Percentiles rank a stretch among this genome's conserved stretches.
Conservation (phyloP, 768 basidiomycete species). For the Mycena chlorophos region DNA sequence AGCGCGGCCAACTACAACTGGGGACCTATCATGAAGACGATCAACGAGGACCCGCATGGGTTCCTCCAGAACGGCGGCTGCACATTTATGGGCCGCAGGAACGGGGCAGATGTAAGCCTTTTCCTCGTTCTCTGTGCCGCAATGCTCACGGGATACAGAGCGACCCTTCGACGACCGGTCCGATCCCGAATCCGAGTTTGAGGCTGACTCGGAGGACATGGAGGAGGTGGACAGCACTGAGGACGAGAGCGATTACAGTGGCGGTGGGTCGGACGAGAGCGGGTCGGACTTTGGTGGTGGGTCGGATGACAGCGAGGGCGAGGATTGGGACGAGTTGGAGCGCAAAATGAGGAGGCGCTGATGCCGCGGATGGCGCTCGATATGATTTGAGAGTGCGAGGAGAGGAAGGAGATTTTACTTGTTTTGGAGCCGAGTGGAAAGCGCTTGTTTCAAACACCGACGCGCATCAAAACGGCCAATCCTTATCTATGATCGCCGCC, state of each 20-base stretch:
- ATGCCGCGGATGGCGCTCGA: too few relatives aligned
- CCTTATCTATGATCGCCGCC: too few relatives aligned
- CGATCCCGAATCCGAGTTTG: slow-evolving; percentile 50
- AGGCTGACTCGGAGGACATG: slow-evolving; percentile 54
- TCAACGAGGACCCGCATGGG: slow-evolving; percentile 92
- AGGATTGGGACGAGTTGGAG: slow-evolving; percentile 97
- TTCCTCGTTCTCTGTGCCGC: neutral
- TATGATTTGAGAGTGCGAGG: too few relatives aligned
- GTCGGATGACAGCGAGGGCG: slow-evolving; percentile 65
- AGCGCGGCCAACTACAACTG: slow-evolving; percentile 97
- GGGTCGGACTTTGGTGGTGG: slow-evolving; percentile 61
- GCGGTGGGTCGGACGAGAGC: slow-evolving; percentile 62
- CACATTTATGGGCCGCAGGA: slow-evolving; percentile 79
- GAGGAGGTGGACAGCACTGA: slow-evolving; percentile 55
- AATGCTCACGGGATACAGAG: slow-evolving; percentile 31
- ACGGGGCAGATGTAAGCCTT: slow-evolving; percentile 68
- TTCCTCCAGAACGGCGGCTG: slow-evolving; percentile 97
- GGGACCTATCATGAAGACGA: slow-evolving; percentile 98
- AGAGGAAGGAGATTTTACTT: too few relatives aligned
- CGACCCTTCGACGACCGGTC: slow-evolving; percentile 42
- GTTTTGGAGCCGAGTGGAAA: too few relatives aligned
- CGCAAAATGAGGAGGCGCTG: too few relatives aligned
- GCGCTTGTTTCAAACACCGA: too few relatives aligned
- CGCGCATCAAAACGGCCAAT: too few relatives aligned
- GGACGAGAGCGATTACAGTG: slow-evolving; percentile 70